Conservation (phyloP, 2,329 filamentous ascomycete species). For the Aspergillus fijiensis region DNA sequence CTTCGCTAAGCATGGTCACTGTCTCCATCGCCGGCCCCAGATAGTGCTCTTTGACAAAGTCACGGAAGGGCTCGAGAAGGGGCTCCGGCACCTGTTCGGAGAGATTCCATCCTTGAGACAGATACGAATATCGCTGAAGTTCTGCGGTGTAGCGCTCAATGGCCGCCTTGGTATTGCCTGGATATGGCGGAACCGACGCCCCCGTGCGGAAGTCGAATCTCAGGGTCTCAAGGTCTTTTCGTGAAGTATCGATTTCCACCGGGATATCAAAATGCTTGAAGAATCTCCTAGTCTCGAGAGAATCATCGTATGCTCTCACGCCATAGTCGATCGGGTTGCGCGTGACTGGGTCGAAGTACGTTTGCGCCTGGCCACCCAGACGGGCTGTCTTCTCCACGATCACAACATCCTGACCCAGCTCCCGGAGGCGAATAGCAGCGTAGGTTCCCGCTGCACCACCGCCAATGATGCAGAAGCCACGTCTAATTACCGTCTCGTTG, state of each 20-base stretch:
- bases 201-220: slow-evolving; percentile 27
- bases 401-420: slow-evolving; percentile 25
- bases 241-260: background rate
- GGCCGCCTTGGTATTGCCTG: slow-evolving; percentile 11
- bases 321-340: slow-evolving; percentile 29
- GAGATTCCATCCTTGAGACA: slow-evolving; percentile 26
- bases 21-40: slow-evolving; percentile 20
- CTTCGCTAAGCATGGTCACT: slow-evolving; percentile 21
- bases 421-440: slow-evolving; percentile 28
- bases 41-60: slow-evolving; percentile 30
- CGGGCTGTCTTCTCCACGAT: slow-evolving; percentile 27
- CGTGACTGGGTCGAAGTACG: slow-evolving; percentile 24
- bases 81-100: slow-evolving; percentile 32
- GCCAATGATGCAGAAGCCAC: slow-evolving; percentile 32
- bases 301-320: slow-evolving; percentile 27
- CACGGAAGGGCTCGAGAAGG: slow-evolving; percentile 28
- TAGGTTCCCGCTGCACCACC: slow-evolving; percentile 32
- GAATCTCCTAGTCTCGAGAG: slow-evolving; percentile 19
- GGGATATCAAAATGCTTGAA: slow-evolving; percentile 26
- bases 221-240: background rate
- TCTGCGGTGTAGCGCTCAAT: slow-evolving; percentile 17
- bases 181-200: slow-evolving; percentile 12
- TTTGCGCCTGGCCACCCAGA: slow-evolving; percentile 31
- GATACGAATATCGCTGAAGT: slow-evolving; percentile 25
- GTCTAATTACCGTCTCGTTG: slow-evolving; percentile 10